Base-by-base conservation (phyloP, 176 grass and related monocot species). In the Thalia dealbata region DNA sequence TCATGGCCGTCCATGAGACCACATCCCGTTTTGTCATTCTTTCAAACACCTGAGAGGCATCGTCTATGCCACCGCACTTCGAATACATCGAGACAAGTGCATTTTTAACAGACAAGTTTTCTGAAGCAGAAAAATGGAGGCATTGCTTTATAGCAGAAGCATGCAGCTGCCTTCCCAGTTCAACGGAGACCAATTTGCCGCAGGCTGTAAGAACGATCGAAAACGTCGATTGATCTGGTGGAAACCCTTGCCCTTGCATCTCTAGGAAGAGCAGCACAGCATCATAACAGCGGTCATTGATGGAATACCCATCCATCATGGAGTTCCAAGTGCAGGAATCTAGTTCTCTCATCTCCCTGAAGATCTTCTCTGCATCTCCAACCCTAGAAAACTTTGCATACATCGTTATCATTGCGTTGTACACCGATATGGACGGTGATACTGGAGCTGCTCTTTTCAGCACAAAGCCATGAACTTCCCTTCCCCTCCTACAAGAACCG, bases 1-100 rank as follows among this genome's bases (percentile, higher is more conserved):
- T 77, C 75, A 77, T 67, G 27, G 75, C 43, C 35, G 75, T 77
- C 75, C 75, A 77, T 23, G 75, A 77, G 48, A 77, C 21, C 25
- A 67, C 75, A 54, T 77, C 75, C 24, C 46, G 51, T 45, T 62
- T 77, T 24, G 15, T 18, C 62, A 77, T 77, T 43, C 62, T 67
- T 14, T 41, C 27, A 25, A 77, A 67, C 15, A 77, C 28, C 32
- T 55, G 26, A 52, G n/a, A 46, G 7, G 75, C 62, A 42, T 68
- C 62, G 3, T 22, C 21, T 28, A 77, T 52, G 63, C 48, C 67
- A 19, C 75, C 62, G 10, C 75, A 77, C 28, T 67, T 77, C 1
- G 75, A 67, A 67, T 77, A 77, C 75, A 67, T 77, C 25, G 75
- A 77, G 21, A 77, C 50, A 11, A 77, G 64, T 41, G 75, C 46